A percentile compares a stretch with the other conserved stretches of the same genome.
Evolutionary conservation across 2,329 filamentous ascomycete genomes (phyloP).

Genomic region (Cladophialophora exuberans): DNA sequence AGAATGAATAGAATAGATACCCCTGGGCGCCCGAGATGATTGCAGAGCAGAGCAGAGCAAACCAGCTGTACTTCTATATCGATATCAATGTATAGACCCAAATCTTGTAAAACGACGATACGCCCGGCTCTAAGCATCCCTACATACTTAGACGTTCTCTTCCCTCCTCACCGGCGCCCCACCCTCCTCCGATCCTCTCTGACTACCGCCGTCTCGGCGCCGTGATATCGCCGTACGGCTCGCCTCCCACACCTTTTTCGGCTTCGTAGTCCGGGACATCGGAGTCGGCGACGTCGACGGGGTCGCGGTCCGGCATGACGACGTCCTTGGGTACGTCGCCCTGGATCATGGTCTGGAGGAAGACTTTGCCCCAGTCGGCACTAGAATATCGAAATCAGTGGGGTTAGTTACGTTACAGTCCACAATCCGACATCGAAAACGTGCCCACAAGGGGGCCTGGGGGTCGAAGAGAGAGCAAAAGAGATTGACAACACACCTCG

Average conservation of each 20-base stretch:
- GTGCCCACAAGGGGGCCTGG: not conserved
- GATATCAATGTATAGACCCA: not conserved
- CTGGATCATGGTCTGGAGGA: slow-evolving; percentile 20
- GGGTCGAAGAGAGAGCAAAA: too few relatives aligned
- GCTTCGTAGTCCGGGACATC: not conserved
- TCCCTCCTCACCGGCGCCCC: too few relatives aligned
- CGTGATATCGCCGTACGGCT: too few relatives aligned
- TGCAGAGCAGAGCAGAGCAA: not conserved
- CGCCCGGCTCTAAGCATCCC: too few relatives aligned
- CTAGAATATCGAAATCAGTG: not conserved
- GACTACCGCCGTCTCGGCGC: not conserved
- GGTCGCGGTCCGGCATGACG: slow-evolving; percentile 4
- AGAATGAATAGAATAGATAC: too few relatives aligned
- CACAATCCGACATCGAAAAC: not conserved
- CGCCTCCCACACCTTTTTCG: too few relatives aligned
- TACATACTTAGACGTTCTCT: too few relatives aligned
- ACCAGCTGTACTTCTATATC: not conserved
- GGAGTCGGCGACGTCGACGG: not conserved
- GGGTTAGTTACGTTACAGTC: not conserved
- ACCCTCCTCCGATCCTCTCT: not conserved
- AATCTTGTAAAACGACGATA: not conserved
- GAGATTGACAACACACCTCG: slow-evolving; percentile 19
- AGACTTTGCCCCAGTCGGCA: slow-evolving; percentile 23
- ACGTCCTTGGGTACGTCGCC: slow-evolving; percentile 11
- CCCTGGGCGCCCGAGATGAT: not conserved